A percentile compares a stretch with the other conserved stretches of the same genome.
Evolutionary conservation across 352 stramenopile genomes (phyloP).

Genomic region (Pythium grandisporangium): DNA sequence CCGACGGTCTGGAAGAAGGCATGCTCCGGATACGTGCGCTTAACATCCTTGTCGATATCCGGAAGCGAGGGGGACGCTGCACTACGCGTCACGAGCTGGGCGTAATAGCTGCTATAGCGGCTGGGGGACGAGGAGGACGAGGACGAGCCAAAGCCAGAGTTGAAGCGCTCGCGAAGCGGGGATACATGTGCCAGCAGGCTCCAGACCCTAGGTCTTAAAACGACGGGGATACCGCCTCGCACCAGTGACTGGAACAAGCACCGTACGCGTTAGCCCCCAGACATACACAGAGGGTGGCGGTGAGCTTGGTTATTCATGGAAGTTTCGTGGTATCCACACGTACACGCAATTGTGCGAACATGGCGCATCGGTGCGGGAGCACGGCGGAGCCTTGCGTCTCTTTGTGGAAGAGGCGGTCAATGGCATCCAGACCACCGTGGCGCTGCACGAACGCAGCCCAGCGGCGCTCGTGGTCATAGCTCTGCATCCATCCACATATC

Average conservation of each 20-base stretch:
- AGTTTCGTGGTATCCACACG: no score
- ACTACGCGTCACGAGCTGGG: conserved; percentile 8
- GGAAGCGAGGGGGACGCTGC: conserved; percentile 19
- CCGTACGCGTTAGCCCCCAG: background rate
- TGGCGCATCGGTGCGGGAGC: conserved; percentile 1
- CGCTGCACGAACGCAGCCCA: conserved; percentile 37
- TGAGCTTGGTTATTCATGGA: no score
- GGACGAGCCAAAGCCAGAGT: no score
- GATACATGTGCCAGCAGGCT: conserved; percentile 21
- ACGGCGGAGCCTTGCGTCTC: background rate
- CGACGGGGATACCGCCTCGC: conserved; percentile 24
- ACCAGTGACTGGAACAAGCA: conserved; percentile 19
- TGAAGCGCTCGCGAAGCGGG: conserved; percentile 18
- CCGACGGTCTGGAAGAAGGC: conserved; percentile 36
- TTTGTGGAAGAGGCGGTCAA: conserved; percentile 21
- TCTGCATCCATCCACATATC: conserved; percentile 12
- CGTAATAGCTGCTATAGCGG: no score
- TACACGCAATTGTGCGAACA: conserved; percentile 10
- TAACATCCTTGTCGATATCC: conserved; percentile 61
- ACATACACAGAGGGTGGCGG: background rate
- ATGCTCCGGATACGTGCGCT: conserved; percentile 54
- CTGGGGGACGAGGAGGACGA: no score
- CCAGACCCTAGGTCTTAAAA: conserved; percentile 34
- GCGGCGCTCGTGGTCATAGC: conserved; percentile 24
- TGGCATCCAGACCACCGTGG: conserved; percentile 18